Percentiles rank a stretch among this genome's conserved stretches.
These are phyloP conservation scores for Vaccinium darrowii DNA, from an alignment of 148 eudicot genomes.

Conservation along the genomic window DNA sequence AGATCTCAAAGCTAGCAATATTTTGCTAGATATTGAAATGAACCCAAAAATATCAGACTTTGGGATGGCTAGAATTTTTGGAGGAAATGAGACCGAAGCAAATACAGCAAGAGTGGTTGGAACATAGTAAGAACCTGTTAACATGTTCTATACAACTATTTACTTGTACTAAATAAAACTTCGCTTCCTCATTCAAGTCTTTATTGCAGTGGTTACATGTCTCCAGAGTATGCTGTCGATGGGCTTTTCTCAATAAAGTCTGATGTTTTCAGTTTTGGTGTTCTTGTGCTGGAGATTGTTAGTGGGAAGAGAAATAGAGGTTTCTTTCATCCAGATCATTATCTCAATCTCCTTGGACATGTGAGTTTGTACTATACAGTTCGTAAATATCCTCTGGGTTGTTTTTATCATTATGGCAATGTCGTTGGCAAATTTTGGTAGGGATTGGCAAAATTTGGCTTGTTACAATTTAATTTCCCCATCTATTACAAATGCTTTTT, in stretches of 20 bases:
- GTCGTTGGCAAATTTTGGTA: neutral
- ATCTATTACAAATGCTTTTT: neutral
- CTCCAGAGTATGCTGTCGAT: conserved; percentile 31
- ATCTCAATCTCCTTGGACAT: conserved; percentile 36
- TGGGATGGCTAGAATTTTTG: conserved; percentile 29
- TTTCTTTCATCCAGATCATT: conserved; percentile 27
- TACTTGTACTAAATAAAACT: neutral
- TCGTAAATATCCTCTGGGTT: neutral
- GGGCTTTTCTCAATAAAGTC: conserved; percentile 29
- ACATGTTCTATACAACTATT: neutral
- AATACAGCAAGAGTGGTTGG: conserved; percentile 22
- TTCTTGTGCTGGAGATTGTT: conserved; percentile 30
- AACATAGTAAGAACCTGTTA: conserved; percentile 15
- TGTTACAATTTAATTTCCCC: neutral
- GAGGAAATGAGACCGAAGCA: neutral
- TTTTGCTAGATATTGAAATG: conserved; percentile 25
- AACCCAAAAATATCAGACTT: conserved; percentile 35
- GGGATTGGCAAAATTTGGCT: neutral
- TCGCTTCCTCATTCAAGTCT: neutral
- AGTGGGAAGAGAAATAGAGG: conserved; percentile 29
- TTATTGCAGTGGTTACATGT: conserved; percentile 35
- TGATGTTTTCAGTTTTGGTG: conserved; percentile 41
- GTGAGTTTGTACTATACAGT: conserved; percentile 10
- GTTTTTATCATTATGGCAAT: neutral
- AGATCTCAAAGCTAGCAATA: conserved; percentile 6